These are phyloP conservation scores for Trichomonascaceae sp. DNA, from an alignment of 1,139 yeast genomes.

Conservation along the genomic window DNA sequence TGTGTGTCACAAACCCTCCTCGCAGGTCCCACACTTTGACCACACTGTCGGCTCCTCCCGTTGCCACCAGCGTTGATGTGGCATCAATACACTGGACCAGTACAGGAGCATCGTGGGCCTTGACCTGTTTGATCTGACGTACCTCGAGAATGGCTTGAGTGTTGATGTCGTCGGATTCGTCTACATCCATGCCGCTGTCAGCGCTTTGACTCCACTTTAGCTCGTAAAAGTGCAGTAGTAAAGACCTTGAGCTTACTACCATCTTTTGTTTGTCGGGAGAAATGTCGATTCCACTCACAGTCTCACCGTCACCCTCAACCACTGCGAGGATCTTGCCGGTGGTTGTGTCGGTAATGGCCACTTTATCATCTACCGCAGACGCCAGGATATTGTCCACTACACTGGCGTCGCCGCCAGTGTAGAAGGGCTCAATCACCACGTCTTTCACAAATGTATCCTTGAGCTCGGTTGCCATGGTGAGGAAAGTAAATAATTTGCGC, in stretches of 20 bases:
- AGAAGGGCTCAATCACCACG: conserved; percentile 55
- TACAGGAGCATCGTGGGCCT: conserved; percentile 57
- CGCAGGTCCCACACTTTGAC: conserved; percentile 88
- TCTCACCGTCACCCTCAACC: conserved; percentile 79
- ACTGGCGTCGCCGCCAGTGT: conserved; percentile 75
- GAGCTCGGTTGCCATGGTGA: conserved; percentile 8
- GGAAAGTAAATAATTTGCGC: neutral
- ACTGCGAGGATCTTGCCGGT: conserved; percentile 47
- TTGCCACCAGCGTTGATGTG: conserved; percentile 76
- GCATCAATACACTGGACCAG: conserved; percentile 65
- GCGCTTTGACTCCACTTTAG: too few relatives aligned
- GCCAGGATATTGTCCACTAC: conserved; percentile 57
- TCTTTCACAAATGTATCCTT: conserved; percentile 31
- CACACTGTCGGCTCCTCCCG: conserved; percentile 92
- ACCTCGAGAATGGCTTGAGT: neutral
- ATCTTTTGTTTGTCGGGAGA: conserved; percentile 64
- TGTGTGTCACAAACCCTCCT: conserved; percentile 80
- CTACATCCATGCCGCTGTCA: conserved; percentile 9
- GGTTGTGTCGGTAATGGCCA: conserved; percentile 50
- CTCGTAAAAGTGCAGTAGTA: conserved; percentile 58
- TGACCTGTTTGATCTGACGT: conserved; percentile 24
- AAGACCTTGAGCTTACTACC: conserved; percentile 72
- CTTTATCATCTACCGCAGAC: conserved; percentile 66
- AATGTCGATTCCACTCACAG: conserved; percentile 57
- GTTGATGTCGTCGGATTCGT: conserved; percentile 7